Conservation (phyloP, 306 rosid species). For the Prunus padus region DNA sequence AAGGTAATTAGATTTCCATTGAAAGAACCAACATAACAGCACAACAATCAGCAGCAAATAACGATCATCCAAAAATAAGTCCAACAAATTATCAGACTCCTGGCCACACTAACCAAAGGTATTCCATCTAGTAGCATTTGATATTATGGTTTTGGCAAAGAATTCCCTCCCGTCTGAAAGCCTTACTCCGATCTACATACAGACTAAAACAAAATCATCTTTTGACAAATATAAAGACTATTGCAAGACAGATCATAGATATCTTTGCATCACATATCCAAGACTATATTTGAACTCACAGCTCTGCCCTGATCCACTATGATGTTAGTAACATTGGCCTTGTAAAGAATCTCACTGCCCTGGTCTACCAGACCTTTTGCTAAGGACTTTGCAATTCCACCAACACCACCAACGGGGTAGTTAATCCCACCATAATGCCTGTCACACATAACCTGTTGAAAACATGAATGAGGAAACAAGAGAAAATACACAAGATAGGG, state of each 20-base stretch:
- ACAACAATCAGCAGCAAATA: constrained; percentile 23
- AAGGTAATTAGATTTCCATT: constrained; percentile 17
- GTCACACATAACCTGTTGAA: constrained; percentile 81
- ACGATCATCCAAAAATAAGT: constrained; percentile 21
- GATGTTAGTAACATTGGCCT: constrained; percentile 80
- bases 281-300: constrained; percentile 50
- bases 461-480: constrained; percentile 13
- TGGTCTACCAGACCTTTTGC: constrained; percentile 76
- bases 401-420: constrained; percentile 92
- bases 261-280: constrained; percentile 13
- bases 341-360: constrained; percentile 84
- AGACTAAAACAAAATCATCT: constrained; percentile 22
- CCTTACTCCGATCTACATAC: constrained; percentile 76
- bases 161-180: constrained; percentile 76
- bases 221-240: neutral
- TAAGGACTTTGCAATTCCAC: constrained; percentile 88
- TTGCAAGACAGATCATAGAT: neutral
- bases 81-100: constrained; percentile 1
- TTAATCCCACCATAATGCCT: constrained; percentile 95
- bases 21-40: constrained; percentile 1
- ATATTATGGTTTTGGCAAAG: constrained; percentile 81
- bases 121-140: constrained; percentile 99
- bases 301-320: constrained; percentile 70
- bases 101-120: constrained; percentile 71
- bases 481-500: constrained; percentile 8